Evolutionary conservation across 2,329 filamentous ascomycete species (phyloP), one percentile per base, ranked within the genome.

Genomic region (Colletotrichum sp.): DNA sequence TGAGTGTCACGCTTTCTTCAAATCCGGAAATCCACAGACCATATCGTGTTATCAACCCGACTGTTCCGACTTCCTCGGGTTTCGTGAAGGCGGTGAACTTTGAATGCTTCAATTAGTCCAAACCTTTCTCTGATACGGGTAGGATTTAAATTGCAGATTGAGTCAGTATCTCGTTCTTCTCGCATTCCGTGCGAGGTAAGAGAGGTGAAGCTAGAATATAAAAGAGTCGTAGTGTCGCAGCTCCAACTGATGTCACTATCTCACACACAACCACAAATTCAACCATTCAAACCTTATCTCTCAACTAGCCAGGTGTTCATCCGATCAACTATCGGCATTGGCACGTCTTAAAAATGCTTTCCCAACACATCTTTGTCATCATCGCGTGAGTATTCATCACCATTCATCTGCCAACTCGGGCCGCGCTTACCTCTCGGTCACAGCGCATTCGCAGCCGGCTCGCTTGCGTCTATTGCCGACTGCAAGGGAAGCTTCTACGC

Each of bases 311-410:
- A 48, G 39, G 18, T 2, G 39, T 48, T 48, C 39, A 21, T 48
- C 39, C 2, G 18, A n/a, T 48, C 3, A n/a, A 12, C 18, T 3
- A 3, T 48, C 5, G 8, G 4, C 2, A n/a, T 6, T 6, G 39
- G 39, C 2, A 21, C 39, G 9, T 43, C 39, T 43, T 10, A 6
- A 43, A 2, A 43, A 48, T 48, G 39, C 39, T 48, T 48, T 48
- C 18, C 5, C 39, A 48, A 6, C 39, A 48, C 9, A 48, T 48
- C 39, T 48, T 21, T 48, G 39, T 21, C 39, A 12, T n/a, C 5
- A 48, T 48, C 39, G 39, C 39, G 18, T n/a, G 10, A 48, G 39
- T 48, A n/a, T 18, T 18, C 4, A 18, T 4, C 36, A 39, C 4
- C 5, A 18, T 18, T 10, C 16, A 0, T 39, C 16, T 18, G 36